These are phyloP conservation scores for Termitomyces sp. DNA, from an alignment of 768 basidiomycete species.

Conservation along the genomic window DNA sequence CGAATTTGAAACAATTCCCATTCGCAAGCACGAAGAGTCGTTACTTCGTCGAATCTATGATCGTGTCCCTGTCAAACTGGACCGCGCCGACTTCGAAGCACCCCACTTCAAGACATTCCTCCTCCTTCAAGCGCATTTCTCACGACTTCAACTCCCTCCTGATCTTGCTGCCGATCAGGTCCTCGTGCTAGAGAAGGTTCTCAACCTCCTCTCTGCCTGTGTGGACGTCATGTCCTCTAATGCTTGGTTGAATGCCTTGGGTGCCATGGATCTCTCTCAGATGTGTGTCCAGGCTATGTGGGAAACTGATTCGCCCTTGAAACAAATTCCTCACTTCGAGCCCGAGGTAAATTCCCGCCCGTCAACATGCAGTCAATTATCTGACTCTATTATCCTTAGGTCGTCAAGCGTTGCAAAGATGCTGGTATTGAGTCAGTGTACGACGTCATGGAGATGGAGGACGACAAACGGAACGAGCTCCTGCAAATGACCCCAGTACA, in stretches of 20 bases:
- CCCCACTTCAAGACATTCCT: conserved; percentile 99
- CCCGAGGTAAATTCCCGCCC: conserved; percentile 54
- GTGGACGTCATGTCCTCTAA: conserved; percentile 99
- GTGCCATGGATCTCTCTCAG: conserved; percentile 97
- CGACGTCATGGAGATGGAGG: conserved; percentile 98
- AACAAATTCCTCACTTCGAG: conserved; percentile 97
- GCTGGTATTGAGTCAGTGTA: conserved; percentile 87
- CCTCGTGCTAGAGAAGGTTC: conserved; percentile 83
- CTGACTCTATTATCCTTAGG: conserved; percentile 33
- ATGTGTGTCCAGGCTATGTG: conserved; percentile 99
- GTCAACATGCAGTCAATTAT: background rate
- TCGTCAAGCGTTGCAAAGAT: conserved; percentile 80
- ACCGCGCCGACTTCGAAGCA: conserved; percentile 78
- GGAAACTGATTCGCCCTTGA: conserved; percentile 94
- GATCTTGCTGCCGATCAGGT: conserved; percentile 92
- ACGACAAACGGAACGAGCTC: conserved; percentile 77
- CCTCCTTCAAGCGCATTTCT: conserved; percentile 95
- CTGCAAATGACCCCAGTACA: conserved; percentile 82
- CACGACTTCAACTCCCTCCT: conserved; percentile 85
- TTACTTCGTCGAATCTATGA: conserved; percentile 90
- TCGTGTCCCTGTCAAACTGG: conserved; percentile 94
- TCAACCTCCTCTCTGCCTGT: conserved; percentile 89
- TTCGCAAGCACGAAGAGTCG: conserved; percentile 88
- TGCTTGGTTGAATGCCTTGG: conserved; percentile 89
- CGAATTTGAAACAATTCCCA: conserved; percentile 94